Conservation (phyloP, 1,284 basidiomycete species). For the Ceratobasidium sp. region DNA sequence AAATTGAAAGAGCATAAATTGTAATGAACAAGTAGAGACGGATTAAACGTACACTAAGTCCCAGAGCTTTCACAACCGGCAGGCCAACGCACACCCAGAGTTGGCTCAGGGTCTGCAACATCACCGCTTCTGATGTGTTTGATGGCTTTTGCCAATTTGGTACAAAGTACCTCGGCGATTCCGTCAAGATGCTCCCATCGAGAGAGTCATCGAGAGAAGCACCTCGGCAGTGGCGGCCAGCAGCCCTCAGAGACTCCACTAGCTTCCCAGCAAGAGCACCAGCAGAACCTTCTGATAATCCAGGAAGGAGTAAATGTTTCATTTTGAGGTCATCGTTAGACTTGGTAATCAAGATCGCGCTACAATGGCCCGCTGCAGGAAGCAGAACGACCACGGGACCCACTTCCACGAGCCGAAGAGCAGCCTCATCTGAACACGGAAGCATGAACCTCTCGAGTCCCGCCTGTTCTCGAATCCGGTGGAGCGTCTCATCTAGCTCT, state of each 20-base stretch:
- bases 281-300: background rate
- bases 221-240: too few relatives aligned
- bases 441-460: conserved; percentile 1
- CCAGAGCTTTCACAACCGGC: background rate
- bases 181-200: too few relatives aligned
- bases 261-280: background rate
- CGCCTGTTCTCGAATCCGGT: background rate
- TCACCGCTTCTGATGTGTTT: too few relatives aligned
- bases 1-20: background rate
- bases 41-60: background rate
- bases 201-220: too few relatives aligned
- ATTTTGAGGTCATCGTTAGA: background rate
- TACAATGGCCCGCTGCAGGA: background rate
- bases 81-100: background rate
- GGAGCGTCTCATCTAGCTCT: background rate
- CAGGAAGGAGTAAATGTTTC: background rate
- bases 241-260: too few relatives aligned
- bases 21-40: background rate
- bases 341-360: background rate
- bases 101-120: too few relatives aligned
- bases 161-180: too few relatives aligned
- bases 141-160: too few relatives aligned
- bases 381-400: background rate
- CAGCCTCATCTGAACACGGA: background rate
- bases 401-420: background rate